phyloP scores from a whole-genome alignment of 257 asterid species.

The Solanum commersonii region DNA sequence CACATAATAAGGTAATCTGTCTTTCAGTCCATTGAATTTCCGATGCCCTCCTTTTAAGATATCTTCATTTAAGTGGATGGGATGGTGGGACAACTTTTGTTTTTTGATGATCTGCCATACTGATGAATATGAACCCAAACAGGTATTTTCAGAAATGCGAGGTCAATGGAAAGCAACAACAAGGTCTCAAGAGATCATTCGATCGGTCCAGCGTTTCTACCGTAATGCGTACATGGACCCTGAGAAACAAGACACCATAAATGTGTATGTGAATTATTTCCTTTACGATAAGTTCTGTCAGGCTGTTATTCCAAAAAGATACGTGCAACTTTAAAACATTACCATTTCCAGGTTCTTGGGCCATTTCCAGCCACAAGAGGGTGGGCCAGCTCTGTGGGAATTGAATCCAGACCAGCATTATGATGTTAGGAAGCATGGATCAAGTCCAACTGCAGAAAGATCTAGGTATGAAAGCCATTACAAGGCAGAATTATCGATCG shows the following conservation, averaged over 20 bases:
- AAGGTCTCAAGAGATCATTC: slow-evolving; percentile 70
- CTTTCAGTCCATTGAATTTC: neutral
- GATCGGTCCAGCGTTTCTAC: slow-evolving; percentile 74
- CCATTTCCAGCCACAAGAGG: slow-evolving; percentile 81
- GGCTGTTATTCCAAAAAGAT: neutral
- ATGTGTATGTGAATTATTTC: slow-evolving; percentile 48
- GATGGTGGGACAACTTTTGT: neutral
- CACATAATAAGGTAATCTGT: slow-evolving; percentile 78
- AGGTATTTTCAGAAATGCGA: slow-evolving; percentile 85
- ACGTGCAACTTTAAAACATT: neutral
- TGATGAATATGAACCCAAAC: slow-evolving; percentile 11
- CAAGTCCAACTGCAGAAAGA: slow-evolving; percentile 26
- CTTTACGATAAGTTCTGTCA: neutral
- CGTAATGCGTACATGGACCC: slow-evolving; percentile 87
- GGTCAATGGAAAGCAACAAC: slow-evolving; percentile 95
- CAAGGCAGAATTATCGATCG: neutral
- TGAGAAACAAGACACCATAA: slow-evolving; percentile 86
- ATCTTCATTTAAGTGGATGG: neutral
- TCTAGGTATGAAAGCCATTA: slow-evolving; percentile 36
- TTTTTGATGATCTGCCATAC: neutral
- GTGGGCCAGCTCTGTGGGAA: slow-evolving; percentile 83
- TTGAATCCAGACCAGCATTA: slow-evolving; percentile 77
- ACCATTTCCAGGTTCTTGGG: slow-evolving; percentile 67
- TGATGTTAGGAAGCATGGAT: slow-evolving; percentile 40
- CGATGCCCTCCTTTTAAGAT: neutral